These are phyloP conservation scores for Rhizodiscina lignyota DNA, from an alignment of 495 filamentous ascomycete genomes.

Conservation along the genomic window DNA sequence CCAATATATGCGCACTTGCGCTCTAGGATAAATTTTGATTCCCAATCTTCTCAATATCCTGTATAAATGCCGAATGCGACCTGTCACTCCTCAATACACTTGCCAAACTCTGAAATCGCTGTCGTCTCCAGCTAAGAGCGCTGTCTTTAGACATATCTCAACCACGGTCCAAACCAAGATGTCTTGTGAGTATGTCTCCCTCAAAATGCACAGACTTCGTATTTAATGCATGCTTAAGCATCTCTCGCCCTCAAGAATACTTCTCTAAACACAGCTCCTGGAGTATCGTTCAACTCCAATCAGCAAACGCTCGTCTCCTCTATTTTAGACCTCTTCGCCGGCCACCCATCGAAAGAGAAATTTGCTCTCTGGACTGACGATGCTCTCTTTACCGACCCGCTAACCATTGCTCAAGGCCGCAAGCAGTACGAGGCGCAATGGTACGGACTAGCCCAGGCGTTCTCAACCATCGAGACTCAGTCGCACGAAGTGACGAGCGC, in stretches of 20 bases:
- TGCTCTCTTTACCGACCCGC: constrained; percentile 31
- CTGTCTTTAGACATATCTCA: too few species aligned
- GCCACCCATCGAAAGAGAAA: constrained; percentile 35
- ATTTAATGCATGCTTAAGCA: too few species aligned
- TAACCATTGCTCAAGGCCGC: constrained; percentile 34
- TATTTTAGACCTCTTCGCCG: constrained; percentile 43
- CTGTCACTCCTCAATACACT: too few species aligned
- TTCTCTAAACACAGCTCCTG: constrained; percentile 28
- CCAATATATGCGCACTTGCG: too few species aligned
- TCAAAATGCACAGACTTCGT: too few species aligned
- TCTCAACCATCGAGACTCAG: constrained; percentile 29
- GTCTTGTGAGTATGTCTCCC: too few species aligned
- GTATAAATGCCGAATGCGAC: too few species aligned
- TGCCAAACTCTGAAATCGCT: too few species aligned
- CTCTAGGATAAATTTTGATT: too few species aligned
- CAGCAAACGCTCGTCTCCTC: constrained; percentile 36
- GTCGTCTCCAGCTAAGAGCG: too few species aligned
- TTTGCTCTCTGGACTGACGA: constrained; percentile 35
- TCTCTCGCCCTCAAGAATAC: constrained; percentile 28
- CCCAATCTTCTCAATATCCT: too few species aligned
- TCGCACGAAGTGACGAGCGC: constrained; percentile 30
- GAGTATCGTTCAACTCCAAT: constrained; percentile 26
- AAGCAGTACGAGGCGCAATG: constrained; percentile 35
- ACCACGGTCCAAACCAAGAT: too few species aligned
- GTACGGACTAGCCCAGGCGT: constrained; percentile 29